Percentiles rank a stretch among this genome's conserved stretches.
Evolutionary conservation across 2,329 filamentous ascomycete species (phyloP).

Genomic region (Lasiodiplodia sp.): DNA sequence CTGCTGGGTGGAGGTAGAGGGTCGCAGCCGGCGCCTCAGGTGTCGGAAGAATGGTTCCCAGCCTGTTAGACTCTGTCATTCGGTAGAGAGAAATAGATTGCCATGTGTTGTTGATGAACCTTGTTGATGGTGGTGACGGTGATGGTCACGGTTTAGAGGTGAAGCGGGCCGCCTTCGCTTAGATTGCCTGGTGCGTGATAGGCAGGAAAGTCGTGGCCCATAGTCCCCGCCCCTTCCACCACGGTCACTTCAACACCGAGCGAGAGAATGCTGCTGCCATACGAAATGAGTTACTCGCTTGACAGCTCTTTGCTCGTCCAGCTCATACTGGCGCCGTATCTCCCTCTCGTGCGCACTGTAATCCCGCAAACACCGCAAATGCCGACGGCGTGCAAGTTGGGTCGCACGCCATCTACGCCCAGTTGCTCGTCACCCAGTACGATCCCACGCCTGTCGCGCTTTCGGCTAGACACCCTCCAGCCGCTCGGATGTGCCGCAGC

Average conservation of each 20-base stretch:
- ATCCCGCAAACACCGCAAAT: slow-evolving; percentile 9
- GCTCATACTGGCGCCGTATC: neutral
- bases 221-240: neutral
- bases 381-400: neutral
- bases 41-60: slow-evolving; percentile 16
- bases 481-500: neutral
- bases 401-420: slow-evolving; percentile 28
- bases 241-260: neutral
- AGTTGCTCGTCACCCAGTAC: slow-evolving; percentile 13
- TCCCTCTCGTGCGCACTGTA: neutral
- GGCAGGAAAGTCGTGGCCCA: slow-evolving; percentile 12
- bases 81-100: neutral
- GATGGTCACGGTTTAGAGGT: neutral
- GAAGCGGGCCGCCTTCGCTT: neutral
- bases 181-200: slow-evolving; percentile 11
- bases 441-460: neutral
- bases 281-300: neutral
- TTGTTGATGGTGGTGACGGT: neutral
- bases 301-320: neutral
- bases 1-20: slow-evolving; percentile 35
- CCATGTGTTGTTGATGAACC: neutral
- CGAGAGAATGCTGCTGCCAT: neutral
- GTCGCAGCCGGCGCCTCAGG: slow-evolving; percentile 37
- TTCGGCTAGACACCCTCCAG: neutral
- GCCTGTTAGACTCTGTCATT: neutral